Percentiles rank a stretch among this genome's conserved stretches.
Evolutionary conservation across 495 filamentous ascomycete species (phyloP).

Genomic region (Aspergillus haitiensis): DNA sequence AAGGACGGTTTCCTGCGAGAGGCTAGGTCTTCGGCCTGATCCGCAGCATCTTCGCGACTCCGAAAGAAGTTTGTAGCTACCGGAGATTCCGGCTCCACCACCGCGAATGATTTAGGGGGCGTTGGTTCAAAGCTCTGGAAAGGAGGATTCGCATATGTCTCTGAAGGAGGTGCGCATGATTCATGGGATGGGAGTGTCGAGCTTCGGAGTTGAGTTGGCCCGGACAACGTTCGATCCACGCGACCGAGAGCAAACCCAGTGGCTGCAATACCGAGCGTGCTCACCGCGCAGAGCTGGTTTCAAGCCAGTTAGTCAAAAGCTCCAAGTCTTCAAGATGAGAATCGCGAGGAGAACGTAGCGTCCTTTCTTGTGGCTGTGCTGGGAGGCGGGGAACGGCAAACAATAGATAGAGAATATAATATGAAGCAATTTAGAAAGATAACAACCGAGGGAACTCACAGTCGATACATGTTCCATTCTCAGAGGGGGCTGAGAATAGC

Average conservation of each 20-base stretch:
- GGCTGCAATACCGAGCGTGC: slow-evolving; percentile 67
- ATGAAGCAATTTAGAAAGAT: too few relatives aligned
- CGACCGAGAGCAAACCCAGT: slow-evolving; percentile 65
- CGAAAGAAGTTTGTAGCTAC: slow-evolving; percentile 13
- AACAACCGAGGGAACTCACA: slow-evolving; percentile 33
- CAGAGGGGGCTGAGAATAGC: slow-evolving; percentile 34
- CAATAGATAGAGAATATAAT: slow-evolving; percentile 5
- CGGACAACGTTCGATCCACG: slow-evolving; percentile 43
- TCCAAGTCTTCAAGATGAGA: neutral
- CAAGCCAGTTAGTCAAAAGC: neutral
- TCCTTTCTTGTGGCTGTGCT: neutral
- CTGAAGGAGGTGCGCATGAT: slow-evolving; percentile 22
- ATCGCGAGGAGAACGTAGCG: neutral
- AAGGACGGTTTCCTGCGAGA: slow-evolving; percentile 49
- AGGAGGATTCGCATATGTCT: slow-evolving; percentile 23
- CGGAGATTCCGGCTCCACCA: slow-evolving; percentile 18
- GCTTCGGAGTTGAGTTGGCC: slow-evolving; percentile 30
- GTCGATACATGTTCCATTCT: slow-evolving; percentile 54
- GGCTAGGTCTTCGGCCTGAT: slow-evolving; percentile 22
- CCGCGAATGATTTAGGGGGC: slow-evolving; percentile 27
- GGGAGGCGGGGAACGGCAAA: neutral
- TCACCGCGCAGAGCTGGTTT: slow-evolving; percentile 65
- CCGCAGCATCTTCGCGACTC: slow-evolving; percentile 14
- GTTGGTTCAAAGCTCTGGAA: slow-evolving; percentile 30
- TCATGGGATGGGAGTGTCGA: slow-evolving; percentile 31